Base-by-base conservation (phyloP, 2,329 filamentous ascomycete genomes). In the Zymoseptoria crescenta region DNA sequence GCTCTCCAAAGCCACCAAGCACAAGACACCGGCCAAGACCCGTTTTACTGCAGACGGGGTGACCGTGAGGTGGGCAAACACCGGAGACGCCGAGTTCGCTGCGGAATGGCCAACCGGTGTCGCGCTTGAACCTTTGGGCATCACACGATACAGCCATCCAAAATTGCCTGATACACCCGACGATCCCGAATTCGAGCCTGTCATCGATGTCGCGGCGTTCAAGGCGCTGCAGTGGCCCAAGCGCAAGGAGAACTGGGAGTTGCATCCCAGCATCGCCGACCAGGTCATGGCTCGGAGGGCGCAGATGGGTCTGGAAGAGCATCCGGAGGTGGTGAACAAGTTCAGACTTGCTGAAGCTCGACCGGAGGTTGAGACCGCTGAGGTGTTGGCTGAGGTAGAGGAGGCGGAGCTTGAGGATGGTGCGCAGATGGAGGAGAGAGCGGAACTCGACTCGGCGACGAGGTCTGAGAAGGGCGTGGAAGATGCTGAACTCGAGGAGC, bases 61-160 rank as follows among this genome's bases (percentile, higher is more conserved):
- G 8, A 66, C 55, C 7, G 64, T 75, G 53, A 62, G 69, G 54
- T 75, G 73, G 73, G 62, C 67, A n/a, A 69, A 75, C 62, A 57
- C 68, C 1, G 60, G 73, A n/a, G 73, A 75, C 60, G 68, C 70
- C n/a, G 72, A 74, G 52, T 74, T 65, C 57, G 73, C 73, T 7
- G 64, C 67, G 28, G 55, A 54, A 16, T 75, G 73, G 73, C 73
- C 73, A 2, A 54, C 58, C 7, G 61, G 55, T 2, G 68, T 75
- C 16, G 28, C 61, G 27, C 73, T 74, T 56, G 63, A 65, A 48
- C 61, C 56, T 8, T 68, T 73, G 64, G 70, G 69, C 55, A 59
- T 68, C 54, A 51, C 62, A 13, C 62, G 68, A 27, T 64, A 71
- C 52, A 66, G 62, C 30, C 56, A 57, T 3, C 61, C 61, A 1